phyloP scores from a whole-genome alignment of 768 basidiomycete species.

The Dacryopinax spathularia region DNA sequence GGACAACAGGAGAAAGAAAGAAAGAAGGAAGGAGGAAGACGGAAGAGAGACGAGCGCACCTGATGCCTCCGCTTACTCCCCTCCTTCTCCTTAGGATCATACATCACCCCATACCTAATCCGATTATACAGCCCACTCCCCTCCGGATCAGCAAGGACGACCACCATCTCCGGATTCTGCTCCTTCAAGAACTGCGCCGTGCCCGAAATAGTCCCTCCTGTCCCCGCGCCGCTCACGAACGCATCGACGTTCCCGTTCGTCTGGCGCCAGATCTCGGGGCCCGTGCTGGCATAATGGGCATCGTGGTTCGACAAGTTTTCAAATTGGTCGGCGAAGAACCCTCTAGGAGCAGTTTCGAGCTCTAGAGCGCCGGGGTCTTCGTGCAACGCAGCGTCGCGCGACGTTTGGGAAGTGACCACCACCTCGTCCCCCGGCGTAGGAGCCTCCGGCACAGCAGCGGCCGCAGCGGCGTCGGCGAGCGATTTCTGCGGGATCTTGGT shows the following conservation, averaged over 20 bases:
- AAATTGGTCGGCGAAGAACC: constrained; percentile 94
- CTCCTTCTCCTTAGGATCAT: constrained; percentile 79
- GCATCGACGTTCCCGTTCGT: constrained; percentile 68
- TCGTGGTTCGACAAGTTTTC: constrained; percentile 88
- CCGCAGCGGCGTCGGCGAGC: not conserved
- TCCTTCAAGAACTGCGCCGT: constrained; percentile 66
- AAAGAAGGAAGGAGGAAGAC: not conserved
- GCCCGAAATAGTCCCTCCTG: constrained; percentile 89
- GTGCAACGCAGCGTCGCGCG: constrained; percentile 14
- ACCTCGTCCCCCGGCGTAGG: constrained; percentile 11
- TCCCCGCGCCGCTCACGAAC: constrained; percentile 90
- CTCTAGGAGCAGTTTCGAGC: constrained; percentile 38
- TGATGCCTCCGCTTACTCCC: constrained; percentile 87
- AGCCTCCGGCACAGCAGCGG: not conserved
- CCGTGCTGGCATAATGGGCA: constrained; percentile 80
- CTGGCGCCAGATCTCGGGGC: constrained; percentile 90
- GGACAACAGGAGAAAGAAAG: not conserved
- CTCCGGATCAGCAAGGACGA: constrained; percentile 80
- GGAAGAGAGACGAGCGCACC: constrained; percentile 7
- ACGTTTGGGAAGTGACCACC: constrained; percentile 17
- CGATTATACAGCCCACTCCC: constrained; percentile 94
- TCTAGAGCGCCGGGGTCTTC: constrained; percentile 8
- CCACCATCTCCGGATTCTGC: constrained; percentile 45
- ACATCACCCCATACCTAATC: constrained; percentile 90
- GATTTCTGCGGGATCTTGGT: not conserved